Percentiles rank a stretch among this genome's conserved stretches.
Evolutionary conservation across 371 early-diverging fungal species (phyloP).

Genomic region (Apophysomyces variabilis): DNA sequence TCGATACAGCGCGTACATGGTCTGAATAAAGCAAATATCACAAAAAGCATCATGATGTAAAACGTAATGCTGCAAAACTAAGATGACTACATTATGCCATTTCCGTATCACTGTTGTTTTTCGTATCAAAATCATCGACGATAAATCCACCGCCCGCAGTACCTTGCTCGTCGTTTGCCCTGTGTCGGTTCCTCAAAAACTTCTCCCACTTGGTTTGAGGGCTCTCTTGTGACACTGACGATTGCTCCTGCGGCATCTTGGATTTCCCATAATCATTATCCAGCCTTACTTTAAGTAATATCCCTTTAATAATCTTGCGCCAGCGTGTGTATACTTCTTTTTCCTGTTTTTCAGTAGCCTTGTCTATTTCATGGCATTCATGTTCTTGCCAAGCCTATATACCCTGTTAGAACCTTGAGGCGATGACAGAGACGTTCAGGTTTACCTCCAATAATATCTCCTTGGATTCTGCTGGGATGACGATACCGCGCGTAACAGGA

Average conservation of each 20-base stretch:
- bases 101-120: too few relatives aligned
- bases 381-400: conserved; percentile 56
- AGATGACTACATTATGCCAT: too few relatives aligned
- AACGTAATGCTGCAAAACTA: too few relatives aligned
- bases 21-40: too few relatives aligned
- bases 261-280: conserved; percentile 54
- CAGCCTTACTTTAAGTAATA: conserved; percentile 57
- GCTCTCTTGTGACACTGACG: conserved; percentile 10
- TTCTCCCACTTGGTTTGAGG: conserved; percentile 21
- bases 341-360: conserved; percentile 53
- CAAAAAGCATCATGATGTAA: too few relatives aligned
- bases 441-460: conserved; percentile 67
- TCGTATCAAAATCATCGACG: conserved; percentile 1
- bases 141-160: conserved; percentile 19
- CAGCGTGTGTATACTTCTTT: conserved; percentile 59
- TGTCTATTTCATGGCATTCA: conserved; percentile 42
- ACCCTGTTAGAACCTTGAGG: neutral
- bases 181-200: conserved; percentile 12
- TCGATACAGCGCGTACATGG: too few relatives aligned
- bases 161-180: neutral
- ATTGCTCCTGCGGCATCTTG: neutral
- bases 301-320: conserved; percentile 62
- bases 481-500: conserved; percentile 76
- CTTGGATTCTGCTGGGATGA: conserved; percentile 66
- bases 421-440: neutral